phyloP scores from a whole-genome alignment of 768 basidiomycete species.

The Suillus americanus region DNA sequence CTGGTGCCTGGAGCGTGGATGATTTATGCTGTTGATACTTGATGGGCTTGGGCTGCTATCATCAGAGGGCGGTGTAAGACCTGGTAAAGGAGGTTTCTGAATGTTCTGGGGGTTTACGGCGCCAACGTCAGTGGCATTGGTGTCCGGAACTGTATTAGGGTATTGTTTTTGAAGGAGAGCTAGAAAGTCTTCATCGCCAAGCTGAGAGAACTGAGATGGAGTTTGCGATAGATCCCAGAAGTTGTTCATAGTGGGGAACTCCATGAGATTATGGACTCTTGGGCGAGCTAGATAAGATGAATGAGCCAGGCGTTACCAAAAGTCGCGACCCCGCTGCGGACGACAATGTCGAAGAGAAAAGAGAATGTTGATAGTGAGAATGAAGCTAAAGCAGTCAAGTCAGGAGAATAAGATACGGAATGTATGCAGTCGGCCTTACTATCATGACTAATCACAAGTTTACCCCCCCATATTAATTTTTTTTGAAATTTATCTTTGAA shows the following conservation, averaged over 20 bases:
- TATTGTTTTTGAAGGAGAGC: constrained; percentile 79
- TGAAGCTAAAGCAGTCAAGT: constrained; percentile 3
- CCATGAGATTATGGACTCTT: constrained; percentile 15
- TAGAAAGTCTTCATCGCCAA: constrained; percentile 77
- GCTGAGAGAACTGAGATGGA: constrained; percentile 52
- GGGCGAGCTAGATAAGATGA: neutral
- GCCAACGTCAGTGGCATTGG: constrained; percentile 30
- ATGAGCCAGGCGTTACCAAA: neutral
- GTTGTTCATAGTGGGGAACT: constrained; percentile 43
- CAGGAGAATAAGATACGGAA: constrained; percentile 5
- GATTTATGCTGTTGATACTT: constrained; percentile 37
- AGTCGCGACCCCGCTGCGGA: neutral
- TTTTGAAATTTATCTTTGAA: neutral
- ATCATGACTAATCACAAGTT: constrained; percentile 6
- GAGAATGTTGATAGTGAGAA: neutral
- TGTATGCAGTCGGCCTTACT: constrained; percentile 7
- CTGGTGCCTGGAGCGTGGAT: constrained; percentile 20
- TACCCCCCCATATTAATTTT: neutral
- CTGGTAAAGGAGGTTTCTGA: constrained; percentile 44
- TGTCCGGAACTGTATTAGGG: constrained; percentile 31
- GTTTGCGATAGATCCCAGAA: constrained; percentile 71
- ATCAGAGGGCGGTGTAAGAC: constrained; percentile 63
- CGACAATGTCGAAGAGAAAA: neutral
- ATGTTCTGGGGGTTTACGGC: constrained; percentile 63
- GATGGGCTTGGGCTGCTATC: constrained; percentile 81